These are phyloP conservation scores for Tricholoma sp. DNA, from an alignment of 768 basidiomycete genomes.

Conservation along the genomic window DNA sequence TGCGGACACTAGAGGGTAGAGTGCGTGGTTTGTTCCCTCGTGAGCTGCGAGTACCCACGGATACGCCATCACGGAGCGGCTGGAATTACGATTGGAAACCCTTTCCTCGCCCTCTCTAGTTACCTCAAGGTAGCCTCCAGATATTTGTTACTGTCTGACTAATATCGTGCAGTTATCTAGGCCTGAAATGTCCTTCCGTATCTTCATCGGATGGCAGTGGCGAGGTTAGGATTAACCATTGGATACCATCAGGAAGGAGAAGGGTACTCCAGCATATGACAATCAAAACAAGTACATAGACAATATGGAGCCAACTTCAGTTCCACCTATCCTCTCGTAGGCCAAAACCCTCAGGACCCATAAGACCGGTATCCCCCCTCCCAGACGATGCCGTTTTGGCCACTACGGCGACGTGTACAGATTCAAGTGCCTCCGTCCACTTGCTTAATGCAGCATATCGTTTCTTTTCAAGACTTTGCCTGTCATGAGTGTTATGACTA, in stretches of 20 bases:
- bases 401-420: slow-evolving; percentile 71
- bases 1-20: slow-evolving; percentile 68
- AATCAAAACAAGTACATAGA: slow-evolving; percentile 11
- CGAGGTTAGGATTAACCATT: neutral
- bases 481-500: slow-evolving; percentile 21
- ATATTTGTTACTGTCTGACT: neutral
- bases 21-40: slow-evolving; percentile 82
- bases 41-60: slow-evolving; percentile 79
- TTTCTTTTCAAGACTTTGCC: slow-evolving; percentile 83
- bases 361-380: slow-evolving; percentile 31
- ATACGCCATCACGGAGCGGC: slow-evolving; percentile 74
- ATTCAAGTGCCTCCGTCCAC: slow-evolving; percentile 79
- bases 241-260: neutral
- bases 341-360: slow-evolving; percentile 28
- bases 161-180: neutral
- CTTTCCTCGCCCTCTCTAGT: slow-evolving; percentile 47
- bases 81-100: slow-evolving; percentile 89
- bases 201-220: neutral
- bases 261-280: slow-evolving; percentile 4
- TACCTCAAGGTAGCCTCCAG: slow-evolving; percentile 8
- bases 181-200: neutral
- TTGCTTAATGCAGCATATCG: slow-evolving; percentile 76
- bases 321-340: slow-evolving; percentile 35
- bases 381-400: slow-evolving; percentile 55
- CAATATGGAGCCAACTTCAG: slow-evolving; percentile 19